Evolutionary conservation across 2,329 filamentous ascomycete species (phyloP).

Genomic region (Xylariaceae sp.): DNA sequence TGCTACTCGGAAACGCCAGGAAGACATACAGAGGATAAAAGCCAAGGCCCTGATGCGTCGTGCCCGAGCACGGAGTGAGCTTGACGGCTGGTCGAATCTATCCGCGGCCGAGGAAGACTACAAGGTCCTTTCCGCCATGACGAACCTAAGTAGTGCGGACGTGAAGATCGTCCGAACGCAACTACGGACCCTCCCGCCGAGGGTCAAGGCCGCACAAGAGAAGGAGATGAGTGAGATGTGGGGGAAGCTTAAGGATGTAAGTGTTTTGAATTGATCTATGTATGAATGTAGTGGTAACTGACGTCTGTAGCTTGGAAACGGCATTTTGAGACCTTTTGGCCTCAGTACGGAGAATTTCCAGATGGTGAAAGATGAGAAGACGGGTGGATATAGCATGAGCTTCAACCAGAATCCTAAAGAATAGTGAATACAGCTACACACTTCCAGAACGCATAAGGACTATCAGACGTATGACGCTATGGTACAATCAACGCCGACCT

Average conservation of each 20-base stretch:
- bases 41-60: constrained; percentile 78
- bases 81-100: constrained; percentile 73
- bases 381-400: constrained; percentile 91
- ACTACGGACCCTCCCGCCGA: constrained; percentile 59
- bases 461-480: background rate
- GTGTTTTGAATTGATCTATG: constrained; percentile 27
- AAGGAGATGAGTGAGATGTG: constrained; percentile 94
- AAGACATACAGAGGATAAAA: constrained; percentile 70
- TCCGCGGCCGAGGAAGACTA: constrained; percentile 79
- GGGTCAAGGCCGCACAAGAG: constrained; percentile 73
- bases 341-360: constrained; percentile 92
- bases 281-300: background rate
- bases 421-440: background rate
- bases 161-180: constrained; percentile 61
- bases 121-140: constrained; percentile 54
- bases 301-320: constrained; percentile 67
- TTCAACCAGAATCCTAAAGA: constrained; percentile 50
- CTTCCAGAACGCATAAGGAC: too few species aligned
- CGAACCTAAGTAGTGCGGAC: constrained; percentile 61
- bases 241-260: constrained; percentile 81
- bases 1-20: constrained; percentile 37
- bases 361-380: constrained; percentile 83
- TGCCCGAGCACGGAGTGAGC: constrained; percentile 64
- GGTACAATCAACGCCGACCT: background rate
- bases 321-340: constrained; percentile 87